Evolutionary conservation across 1,139 yeast species (phyloP).

Genomic region (Groenewaldozyma auringiensis): DNA sequence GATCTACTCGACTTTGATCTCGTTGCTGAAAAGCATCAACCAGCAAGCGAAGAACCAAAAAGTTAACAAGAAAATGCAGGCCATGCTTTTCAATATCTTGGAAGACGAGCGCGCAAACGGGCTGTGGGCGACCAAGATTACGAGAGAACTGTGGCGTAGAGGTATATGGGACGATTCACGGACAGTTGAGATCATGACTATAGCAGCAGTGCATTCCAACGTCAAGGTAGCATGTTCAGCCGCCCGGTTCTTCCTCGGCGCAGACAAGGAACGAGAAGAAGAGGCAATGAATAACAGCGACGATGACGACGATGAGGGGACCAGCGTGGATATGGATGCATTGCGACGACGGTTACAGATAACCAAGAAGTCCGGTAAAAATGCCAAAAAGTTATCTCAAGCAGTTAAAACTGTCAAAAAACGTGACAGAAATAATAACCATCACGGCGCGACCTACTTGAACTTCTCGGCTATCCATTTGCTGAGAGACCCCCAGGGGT

Average conservation of each 20-base stretch:
- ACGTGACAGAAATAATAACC: slow-evolving; percentile 50
- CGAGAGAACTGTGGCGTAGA: slow-evolving; percentile 94
- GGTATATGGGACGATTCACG: slow-evolving; percentile 98
- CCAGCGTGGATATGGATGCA: slow-evolving; percentile 38
- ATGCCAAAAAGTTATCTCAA: slow-evolving; percentile 67
- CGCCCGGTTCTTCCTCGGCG: slow-evolving; percentile 83
- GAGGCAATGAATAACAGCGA: slow-evolving; percentile 64
- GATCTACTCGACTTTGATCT: slow-evolving; percentile 68
- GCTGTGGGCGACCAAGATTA: slow-evolving; percentile 90
- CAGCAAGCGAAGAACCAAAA: slow-evolving; percentile 81
- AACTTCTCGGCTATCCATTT: slow-evolving; percentile 93
- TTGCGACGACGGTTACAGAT: slow-evolving; percentile 74
- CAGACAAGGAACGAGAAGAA: slow-evolving; percentile 91
- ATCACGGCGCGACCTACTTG: slow-evolving; percentile 52
- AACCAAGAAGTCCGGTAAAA: slow-evolving; percentile 73
- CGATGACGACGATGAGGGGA: slow-evolving; percentile 63
- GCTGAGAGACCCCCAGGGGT: slow-evolving; percentile 94
- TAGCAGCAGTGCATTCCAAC: slow-evolving; percentile 84
- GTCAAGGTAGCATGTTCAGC: slow-evolving; percentile 86
- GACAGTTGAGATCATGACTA: slow-evolving; percentile 94
- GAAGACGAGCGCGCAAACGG: slow-evolving; percentile 63
- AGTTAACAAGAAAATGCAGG: slow-evolving; percentile 83
- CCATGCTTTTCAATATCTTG: slow-evolving; percentile 74
- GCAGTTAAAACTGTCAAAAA: slow-evolving; percentile 51
- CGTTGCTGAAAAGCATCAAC: slow-evolving; percentile 73